Evolutionary conservation across 2,329 filamentous ascomycete genomes (phyloP).

Genomic region (Nothomitra cinnamomea): DNA sequence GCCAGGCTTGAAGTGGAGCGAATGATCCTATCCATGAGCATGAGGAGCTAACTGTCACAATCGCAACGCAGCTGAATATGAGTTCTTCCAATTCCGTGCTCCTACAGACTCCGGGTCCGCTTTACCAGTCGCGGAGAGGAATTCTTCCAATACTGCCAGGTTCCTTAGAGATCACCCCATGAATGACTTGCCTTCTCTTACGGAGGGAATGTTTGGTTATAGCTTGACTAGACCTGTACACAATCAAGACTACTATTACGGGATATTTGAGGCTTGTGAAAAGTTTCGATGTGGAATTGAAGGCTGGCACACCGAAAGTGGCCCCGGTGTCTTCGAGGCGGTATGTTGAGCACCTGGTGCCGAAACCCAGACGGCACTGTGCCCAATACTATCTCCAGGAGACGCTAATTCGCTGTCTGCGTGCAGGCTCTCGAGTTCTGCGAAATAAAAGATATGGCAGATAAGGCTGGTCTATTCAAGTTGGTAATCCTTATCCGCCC

Average conservation of each 20-base stretch:
- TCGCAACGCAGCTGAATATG: constrained; percentile 56
- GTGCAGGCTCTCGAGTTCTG: constrained; percentile 63
- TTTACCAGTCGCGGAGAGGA: constrained; percentile 28
- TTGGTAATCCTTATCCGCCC: constrained; percentile 19
- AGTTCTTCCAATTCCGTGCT: constrained; percentile 80
- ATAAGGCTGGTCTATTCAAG: constrained; percentile 86
- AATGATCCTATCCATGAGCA: too few relatives aligned
- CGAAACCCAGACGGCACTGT: not conserved
- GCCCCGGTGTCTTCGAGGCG: constrained; percentile 88
- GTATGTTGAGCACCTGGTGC: constrained; percentile 25
- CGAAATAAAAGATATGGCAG: constrained; percentile 77
- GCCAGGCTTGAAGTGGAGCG: too few relatives aligned
- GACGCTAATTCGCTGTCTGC: constrained; percentile 11
- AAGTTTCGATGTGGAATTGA: constrained; percentile 70
- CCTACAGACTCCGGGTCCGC: constrained; percentile 33
- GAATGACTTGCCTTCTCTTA: constrained; percentile 57
- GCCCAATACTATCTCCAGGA: not conserved
- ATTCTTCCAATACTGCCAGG: constrained; percentile 50
- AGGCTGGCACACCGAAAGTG: constrained; percentile 90
- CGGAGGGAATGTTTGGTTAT: constrained; percentile 94
- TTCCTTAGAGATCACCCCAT: constrained; percentile 61
- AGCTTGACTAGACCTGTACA: constrained; percentile 73
- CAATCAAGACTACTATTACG: constrained; percentile 86
- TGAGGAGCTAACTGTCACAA: not conserved
- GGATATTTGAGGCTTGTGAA: constrained; percentile 64